Conservation (phyloP, 805 yeast species). For the Saccharomycopsis sp. region DNA sequence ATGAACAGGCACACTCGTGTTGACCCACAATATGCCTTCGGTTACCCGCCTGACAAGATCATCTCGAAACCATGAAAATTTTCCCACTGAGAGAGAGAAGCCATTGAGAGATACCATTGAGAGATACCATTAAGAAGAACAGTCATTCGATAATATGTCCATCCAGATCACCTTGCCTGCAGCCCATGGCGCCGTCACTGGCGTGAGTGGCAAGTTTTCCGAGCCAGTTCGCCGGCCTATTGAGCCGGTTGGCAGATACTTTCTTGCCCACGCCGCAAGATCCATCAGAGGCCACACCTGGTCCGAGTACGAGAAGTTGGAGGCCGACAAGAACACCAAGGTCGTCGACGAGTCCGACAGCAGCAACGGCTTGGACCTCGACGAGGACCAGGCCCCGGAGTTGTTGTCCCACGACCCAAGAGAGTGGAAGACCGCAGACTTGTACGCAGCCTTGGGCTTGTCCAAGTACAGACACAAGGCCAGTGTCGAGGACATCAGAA, state of each 20-base stretch:
- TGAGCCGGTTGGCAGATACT: constrained; percentile 95
- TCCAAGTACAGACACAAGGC: constrained; percentile 87
- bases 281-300: constrained; percentile 94
- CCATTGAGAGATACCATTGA: too few relatives aligned
- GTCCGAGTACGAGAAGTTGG: constrained; percentile 92
- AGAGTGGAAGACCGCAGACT: constrained; percentile 96
- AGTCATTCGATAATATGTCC: too few relatives aligned
- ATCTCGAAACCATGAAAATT: too few relatives aligned
- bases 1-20: too few relatives aligned
- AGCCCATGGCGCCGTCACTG: constrained; percentile 43
- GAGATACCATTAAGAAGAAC: too few relatives aligned
- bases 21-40: too few relatives aligned
- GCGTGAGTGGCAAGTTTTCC: constrained; percentile 41
- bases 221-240: constrained; percentile 68
- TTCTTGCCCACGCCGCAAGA: constrained; percentile 94
- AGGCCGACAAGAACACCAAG: constrained; percentile 79
- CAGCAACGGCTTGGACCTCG: constrained; percentile 43
- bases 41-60: too few relatives aligned
- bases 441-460: constrained; percentile 92
- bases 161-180: constrained; percentile 44
- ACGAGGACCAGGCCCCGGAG: constrained; percentile 59
- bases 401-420: constrained; percentile 87
- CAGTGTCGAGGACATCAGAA: constrained; percentile 84
- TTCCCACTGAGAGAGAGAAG: too few relatives aligned
- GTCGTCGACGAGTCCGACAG: constrained; percentile 42